Evolutionary conservation across 2,329 filamentous ascomycete genomes (phyloP).

Genomic region (Sarocladium brachiariae): DNA sequence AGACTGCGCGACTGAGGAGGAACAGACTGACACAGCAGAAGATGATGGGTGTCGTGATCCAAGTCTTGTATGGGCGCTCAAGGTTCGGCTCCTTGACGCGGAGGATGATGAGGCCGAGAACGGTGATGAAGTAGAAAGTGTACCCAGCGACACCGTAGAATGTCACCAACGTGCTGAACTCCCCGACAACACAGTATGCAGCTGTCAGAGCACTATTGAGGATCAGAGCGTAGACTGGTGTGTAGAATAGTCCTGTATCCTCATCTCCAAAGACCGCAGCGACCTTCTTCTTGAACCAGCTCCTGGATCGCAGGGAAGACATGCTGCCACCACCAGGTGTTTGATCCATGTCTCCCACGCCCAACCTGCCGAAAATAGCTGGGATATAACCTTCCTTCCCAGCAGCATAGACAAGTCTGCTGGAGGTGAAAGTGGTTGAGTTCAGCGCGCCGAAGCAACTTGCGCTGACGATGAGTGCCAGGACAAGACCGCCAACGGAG

Average conservation of each 20-base stretch:
- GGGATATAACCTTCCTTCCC: slow-evolving; percentile 95
- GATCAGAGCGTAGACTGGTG: slow-evolving; percentile 84
- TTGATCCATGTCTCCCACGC: slow-evolving; percentile 47
- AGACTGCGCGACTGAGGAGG: slow-evolving; percentile 78
- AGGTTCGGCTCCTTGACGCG: slow-evolving; percentile 80
- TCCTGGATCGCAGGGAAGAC: slow-evolving; percentile 40
- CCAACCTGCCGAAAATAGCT: slow-evolving; percentile 73
- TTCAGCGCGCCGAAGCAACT: slow-evolving; percentile 95
- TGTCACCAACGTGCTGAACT: slow-evolving; percentile 85
- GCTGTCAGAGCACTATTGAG: slow-evolving; percentile 71
- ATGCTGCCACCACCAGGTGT: slow-evolving; percentile 18
- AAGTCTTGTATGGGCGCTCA: slow-evolving; percentile 87
- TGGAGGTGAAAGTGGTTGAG: slow-evolving; percentile 87
- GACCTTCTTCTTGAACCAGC: slow-evolving; percentile 52
- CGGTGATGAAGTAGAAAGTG: slow-evolving; percentile 93
- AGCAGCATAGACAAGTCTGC: slow-evolving; percentile 85
- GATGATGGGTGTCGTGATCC: slow-evolving; percentile 94
- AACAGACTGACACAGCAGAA: slow-evolving; percentile 98
- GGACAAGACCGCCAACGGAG: slow-evolving; percentile 68
- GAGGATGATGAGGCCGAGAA: slow-evolving; percentile 86
- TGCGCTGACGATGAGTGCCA: slow-evolving; percentile 83
- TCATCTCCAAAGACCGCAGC: slow-evolving; percentile 66
- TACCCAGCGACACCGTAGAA: slow-evolving; percentile 98
- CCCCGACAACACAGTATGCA: slow-evolving; percentile 76
- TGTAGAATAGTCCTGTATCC: slow-evolving; percentile 77